Evolutionary conservation across 129 eudicot genomes (phyloP).

Genomic region (Saposhnikovia divaricata): DNA sequence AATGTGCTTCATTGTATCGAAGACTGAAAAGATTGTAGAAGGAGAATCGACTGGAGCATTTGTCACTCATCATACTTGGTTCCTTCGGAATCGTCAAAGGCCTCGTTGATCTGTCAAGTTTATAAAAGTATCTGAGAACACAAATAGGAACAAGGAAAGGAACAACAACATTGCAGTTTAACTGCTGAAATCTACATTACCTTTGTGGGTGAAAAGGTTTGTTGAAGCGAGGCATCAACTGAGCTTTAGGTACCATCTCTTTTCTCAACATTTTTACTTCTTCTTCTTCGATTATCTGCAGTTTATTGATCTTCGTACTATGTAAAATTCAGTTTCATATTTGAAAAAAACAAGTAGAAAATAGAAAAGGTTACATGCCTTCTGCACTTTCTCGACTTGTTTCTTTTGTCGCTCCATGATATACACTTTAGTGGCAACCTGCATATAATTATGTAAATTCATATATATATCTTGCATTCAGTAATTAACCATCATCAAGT

Average conservation of each 20-base stretch:
- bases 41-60: conserved; percentile 31
- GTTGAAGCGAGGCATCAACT: conserved; percentile 77
- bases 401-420: conserved; percentile 68
- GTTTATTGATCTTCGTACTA: background rate
- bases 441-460: conserved; percentile 1
- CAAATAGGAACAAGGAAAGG: background rate
- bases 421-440: conserved; percentile 72
- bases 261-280: conserved; percentile 68
- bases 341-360: background rate
- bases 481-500: background rate
- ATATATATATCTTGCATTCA: background rate
- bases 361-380: conserved; percentile 25
- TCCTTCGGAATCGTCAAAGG: conserved; percentile 60
- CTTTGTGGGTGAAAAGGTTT: conserved; percentile 78
- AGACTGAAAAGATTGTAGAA: conserved; percentile 31
- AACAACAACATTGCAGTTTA: background rate
- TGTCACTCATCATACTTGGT: conserved; percentile 38
- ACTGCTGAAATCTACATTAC: conserved; percentile 15
- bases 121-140: background rate
- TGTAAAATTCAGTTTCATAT: background rate
- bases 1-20: conserved; percentile 34
- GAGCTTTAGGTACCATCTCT: conserved; percentile 90
- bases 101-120: conserved; percentile 47
- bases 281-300: conserved; percentile 78
- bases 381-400: conserved; percentile 47